These are phyloP conservation scores for Dioscorea alata DNA, from an alignment of 106 monocot species.

Conservation along the genomic window DNA sequence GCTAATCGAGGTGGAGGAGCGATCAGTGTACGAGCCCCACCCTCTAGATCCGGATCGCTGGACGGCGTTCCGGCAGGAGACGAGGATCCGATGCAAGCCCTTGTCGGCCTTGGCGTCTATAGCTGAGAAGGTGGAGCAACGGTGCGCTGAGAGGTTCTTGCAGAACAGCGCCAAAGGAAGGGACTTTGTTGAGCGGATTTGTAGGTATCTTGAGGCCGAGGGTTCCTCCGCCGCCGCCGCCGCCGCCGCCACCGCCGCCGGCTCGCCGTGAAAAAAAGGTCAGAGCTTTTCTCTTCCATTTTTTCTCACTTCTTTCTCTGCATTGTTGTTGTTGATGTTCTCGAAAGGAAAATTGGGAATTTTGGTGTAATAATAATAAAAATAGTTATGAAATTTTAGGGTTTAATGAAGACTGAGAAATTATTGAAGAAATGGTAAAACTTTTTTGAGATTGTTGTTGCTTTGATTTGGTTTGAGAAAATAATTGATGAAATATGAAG, in stretches of 20 bases:
- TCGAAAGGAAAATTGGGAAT: too few species aligned
- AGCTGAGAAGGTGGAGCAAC: conserved; percentile 83
- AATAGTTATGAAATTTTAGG: too few species aligned
- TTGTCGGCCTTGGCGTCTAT: conserved; percentile 74
- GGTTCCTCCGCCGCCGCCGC: conserved; percentile 15
- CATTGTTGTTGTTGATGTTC: too few species aligned
- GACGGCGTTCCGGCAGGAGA: conserved; percentile 92
- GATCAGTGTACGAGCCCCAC: conserved; percentile 69
- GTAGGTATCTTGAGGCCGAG: conserved; percentile 67
- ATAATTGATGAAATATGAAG: too few species aligned
- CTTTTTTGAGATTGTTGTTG: too few species aligned
- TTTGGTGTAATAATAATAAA: too few species aligned
- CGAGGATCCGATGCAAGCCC: conserved; percentile 79
- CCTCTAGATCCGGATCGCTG: conserved; percentile 51
- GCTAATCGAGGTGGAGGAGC: conserved; percentile 91
- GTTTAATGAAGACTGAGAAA: too few species aligned
- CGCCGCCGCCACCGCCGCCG: conserved; percentile 14
- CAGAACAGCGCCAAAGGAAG: conserved; percentile 91
- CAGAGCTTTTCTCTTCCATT: too few species aligned
- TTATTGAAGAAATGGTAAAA: too few species aligned
- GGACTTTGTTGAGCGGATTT: conserved; percentile 90
- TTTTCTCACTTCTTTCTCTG: too few species aligned
- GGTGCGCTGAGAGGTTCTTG: conserved; percentile 84
- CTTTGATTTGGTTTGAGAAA: too few species aligned
- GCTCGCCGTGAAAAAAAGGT: not conserved